Percentiles rank a stretch among this genome's conserved stretches.
phyloP scores from a whole-genome alignment of 352 stramenopile genomes.

The Globisporangium okanoganense region DNA sequence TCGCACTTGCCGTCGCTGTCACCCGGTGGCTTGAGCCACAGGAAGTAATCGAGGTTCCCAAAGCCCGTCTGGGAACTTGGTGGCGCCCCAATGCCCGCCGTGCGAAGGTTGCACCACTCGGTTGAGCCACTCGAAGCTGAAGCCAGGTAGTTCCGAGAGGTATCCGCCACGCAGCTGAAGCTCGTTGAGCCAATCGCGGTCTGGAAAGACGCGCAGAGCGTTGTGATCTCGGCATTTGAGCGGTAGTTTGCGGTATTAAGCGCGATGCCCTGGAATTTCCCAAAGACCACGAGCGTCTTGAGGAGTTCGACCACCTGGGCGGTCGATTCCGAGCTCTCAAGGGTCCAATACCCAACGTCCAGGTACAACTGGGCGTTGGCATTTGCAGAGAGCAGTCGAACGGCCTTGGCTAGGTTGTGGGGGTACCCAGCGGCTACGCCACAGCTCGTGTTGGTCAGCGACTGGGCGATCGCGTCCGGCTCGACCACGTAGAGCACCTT shows the following conservation, averaged over 20 bases:
- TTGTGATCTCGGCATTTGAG: slow-evolving; percentile 39
- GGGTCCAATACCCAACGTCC: slow-evolving; percentile 59
- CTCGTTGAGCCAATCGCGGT: slow-evolving; percentile 35
- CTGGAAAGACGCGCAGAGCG: slow-evolving; percentile 54
- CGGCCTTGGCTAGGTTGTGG: slow-evolving; percentile 46
- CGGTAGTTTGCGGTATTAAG: slow-evolving; percentile 80
- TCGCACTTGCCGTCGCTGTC: slow-evolving; percentile 66
- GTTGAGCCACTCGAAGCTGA: slow-evolving; percentile 21
- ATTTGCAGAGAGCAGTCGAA: slow-evolving; percentile 49
- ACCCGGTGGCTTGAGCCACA: slow-evolving; percentile 65
- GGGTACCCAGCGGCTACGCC: slow-evolving; percentile 37
- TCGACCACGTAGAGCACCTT: slow-evolving; percentile 74
- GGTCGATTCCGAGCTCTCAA: slow-evolving; percentile 27
- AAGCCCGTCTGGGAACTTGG: slow-evolving; percentile 47
- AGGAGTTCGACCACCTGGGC: slow-evolving; percentile 37
- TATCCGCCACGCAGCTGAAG: slow-evolving; percentile 61
- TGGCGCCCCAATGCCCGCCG: slow-evolving; percentile 49
- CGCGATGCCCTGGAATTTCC: slow-evolving; percentile 48
- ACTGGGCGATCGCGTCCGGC: slow-evolving; percentile 38
- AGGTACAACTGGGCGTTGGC: slow-evolving; percentile 58
- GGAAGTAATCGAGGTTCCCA: slow-evolving; percentile 56
- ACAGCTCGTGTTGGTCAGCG: slow-evolving; percentile 42
- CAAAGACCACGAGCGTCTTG: slow-evolving; percentile 31
- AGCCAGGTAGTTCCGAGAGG: slow-evolving; percentile 40
- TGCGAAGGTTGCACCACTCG: slow-evolving; percentile 73